Evolutionary conservation across 495 filamentous ascomycete species (phyloP), one percentile per base, ranked within the genome.

Genomic region (Penicillium atrosanguineum): DNA sequence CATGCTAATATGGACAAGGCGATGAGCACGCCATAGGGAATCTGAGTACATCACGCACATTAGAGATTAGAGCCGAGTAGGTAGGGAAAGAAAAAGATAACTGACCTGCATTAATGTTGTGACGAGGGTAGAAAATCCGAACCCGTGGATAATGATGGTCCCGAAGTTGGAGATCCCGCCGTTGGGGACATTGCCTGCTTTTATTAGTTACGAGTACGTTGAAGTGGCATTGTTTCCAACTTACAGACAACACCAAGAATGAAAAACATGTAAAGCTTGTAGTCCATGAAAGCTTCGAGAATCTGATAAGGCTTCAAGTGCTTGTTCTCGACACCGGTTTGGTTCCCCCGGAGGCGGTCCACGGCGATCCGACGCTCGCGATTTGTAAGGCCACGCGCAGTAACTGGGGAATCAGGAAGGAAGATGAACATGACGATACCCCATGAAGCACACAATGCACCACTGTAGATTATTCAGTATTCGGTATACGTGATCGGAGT

Each of bases 321-420:
- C 44, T 83, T 80, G 50, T 85, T 87, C 69, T 87, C 83, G n/a
- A 87, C 72, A 40, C 84, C 84, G 0, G 83, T 86, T 55, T 84
- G 82, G 47, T 87, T 85, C 12, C 75, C 73, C 21, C 81, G 70
- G 9, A 87, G 67, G 14, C 83, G 73, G 53, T 83, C 78, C 11
- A 86, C 73, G 41, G 83, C 82, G 46, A 86, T 68, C 20, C 70
- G 70, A 46, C 83, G 82, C 57, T 87, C 77, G 48, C 75, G 72
- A 42, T 78, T 71, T 28, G 51, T 79, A 25, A 87, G 78, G 38
- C 83, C 83, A 34, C 75, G 79, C 6, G 84, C 83, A 0, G 78
- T 79, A 61, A 86, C 79, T 0, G 84, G 84, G 2, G 82, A 83
- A 57, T 86, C 83, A 0, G 84, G 84, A 53, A 87, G 83, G 58